Evolutionary conservation across 306 rosid species (phyloP).

Genomic region (Benincasa hispida): DNA sequence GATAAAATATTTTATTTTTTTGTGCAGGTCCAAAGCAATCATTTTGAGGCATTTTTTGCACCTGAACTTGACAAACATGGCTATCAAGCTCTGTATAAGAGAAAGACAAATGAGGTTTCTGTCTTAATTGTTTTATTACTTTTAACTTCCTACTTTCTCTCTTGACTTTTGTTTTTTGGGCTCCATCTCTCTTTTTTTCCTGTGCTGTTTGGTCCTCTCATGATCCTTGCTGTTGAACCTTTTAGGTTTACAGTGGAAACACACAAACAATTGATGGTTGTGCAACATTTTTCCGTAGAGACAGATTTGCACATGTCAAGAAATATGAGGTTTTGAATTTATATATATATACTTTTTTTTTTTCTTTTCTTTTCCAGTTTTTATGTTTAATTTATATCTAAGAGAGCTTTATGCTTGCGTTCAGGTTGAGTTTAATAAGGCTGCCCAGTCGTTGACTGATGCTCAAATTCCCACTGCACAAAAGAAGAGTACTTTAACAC

Average conservation of each 20-base stretch:
- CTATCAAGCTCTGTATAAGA: constrained; percentile 72
- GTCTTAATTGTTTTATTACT: neutral
- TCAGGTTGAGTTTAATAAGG: constrained; percentile 96
- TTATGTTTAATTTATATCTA: neutral
- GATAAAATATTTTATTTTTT: neutral
- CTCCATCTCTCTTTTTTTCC: neutral
- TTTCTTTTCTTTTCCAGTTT: neutral
- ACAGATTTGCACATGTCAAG: constrained; percentile 87
- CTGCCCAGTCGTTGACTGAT: constrained; percentile 94
- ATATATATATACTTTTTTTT: no score
- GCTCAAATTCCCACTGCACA: constrained; percentile 81
- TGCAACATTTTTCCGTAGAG: constrained; percentile 97
- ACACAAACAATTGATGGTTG: constrained; percentile 69
- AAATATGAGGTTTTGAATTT: constrained; percentile 68
- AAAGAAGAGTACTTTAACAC: constrained; percentile 75
- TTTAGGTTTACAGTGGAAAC: constrained; percentile 54
- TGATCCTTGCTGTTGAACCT: constrained; percentile 12
- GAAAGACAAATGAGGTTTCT: constrained; percentile 76
- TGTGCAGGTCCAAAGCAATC: constrained; percentile 83
- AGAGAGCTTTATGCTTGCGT: constrained; percentile 14
- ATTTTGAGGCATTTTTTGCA: constrained; percentile 72
- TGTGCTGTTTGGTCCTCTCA: neutral
- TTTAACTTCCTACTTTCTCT: neutral
- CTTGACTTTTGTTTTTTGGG: neutral
- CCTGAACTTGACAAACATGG: constrained; percentile 95